Evolutionary conservation across 164 flowering plant genomes (phyloP), one percentile per base, ranked within the genome.

Genomic region (Tetrastigma voinierianum): DNA sequence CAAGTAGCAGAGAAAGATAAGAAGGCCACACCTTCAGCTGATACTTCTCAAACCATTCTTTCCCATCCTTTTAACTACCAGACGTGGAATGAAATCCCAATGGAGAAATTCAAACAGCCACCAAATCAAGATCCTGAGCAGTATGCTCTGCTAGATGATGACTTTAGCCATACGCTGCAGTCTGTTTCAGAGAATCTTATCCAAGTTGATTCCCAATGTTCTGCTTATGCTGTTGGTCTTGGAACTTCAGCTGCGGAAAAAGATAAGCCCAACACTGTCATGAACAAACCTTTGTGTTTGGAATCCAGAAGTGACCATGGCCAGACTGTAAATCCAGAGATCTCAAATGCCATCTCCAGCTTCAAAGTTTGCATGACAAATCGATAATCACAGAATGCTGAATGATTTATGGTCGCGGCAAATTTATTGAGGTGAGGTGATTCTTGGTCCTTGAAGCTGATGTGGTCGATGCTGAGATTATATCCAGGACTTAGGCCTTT

Each of bases 41-140:
- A n/a, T n/a, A n/a, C n/a, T n/a, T n/a, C 40, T 25, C 15, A 32
- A n/a, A 18, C 46, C 70, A 59, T 20, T 19, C 67, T 16, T 51
- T 51, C 23, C 51, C 46, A n/a, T n/a, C 69, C 14, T 58, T 67
- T 24, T 15, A 23, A 58, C 24, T 23, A 57, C n/a, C 58, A 55
- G 21, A 17, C 16, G 17, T 57, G 61, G 61, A 32, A 57, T n/a
- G 19, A 40, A 25, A 19, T 15, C 40, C 40, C 44, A 15, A 57
- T 57, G 45, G 40, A n/a, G 61, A 45, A 32, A 13, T 61, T 46
- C 64, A 61, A 12, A 46, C 64, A 61, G 10, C 64, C 21, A 16
- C 59, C 55, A 24, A 63, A 15, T 19, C 66, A n/a, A 51, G 46
- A 51, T 55, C 55, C 20, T 23, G 24, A 51, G n/a, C 56, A 46